A percentile compares a stretch with the other conserved stretches of the same genome.
Conservation (phyloP, 2,329 filamentous ascomycete species). For the Aspergillus ochraceus region DNA sequence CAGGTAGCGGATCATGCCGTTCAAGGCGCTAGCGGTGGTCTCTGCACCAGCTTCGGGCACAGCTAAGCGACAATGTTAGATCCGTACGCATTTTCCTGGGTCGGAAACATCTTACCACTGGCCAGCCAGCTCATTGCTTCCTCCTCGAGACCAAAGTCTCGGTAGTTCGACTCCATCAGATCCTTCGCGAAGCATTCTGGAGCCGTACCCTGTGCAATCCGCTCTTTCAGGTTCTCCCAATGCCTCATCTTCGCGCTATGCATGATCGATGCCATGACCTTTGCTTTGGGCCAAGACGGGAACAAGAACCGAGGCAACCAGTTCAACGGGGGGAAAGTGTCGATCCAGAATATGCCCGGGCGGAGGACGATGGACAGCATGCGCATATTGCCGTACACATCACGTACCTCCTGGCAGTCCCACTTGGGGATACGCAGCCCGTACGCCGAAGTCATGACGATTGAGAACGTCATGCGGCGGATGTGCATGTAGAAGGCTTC, state of each 20-base stretch:
- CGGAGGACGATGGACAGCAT: background rate
- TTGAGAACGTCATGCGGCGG: constrained; percentile 1
- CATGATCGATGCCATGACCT: background rate
- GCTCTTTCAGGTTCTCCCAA: constrained; percentile 2
- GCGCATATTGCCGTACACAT: background rate
- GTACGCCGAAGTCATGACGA: constrained; percentile 2
- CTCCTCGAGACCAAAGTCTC: background rate
- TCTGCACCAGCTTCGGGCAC: constrained; percentile 5
- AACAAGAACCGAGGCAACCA: background rate
- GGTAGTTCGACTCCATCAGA: background rate
- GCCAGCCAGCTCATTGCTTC: background rate
- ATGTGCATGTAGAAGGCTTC: constrained; percentile 6
- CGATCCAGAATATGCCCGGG: background rate
- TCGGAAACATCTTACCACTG: background rate
- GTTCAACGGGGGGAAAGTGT: background rate
- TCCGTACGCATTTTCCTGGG: background rate
- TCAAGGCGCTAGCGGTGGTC: constrained; percentile 4
- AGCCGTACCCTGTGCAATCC: background rate
- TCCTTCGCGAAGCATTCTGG: constrained; percentile 2
- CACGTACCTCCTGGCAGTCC: constrained; percentile 2
- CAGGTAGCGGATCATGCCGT: constrained; percentile 1
- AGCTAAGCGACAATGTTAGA: background rate
- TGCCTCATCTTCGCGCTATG: background rate
- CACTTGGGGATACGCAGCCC: background rate
- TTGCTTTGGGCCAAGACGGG: background rate